Evolutionary conservation across 2,329 filamentous ascomycete species (phyloP), one percentile per base, ranked within the genome.

Genomic region (Xylogone sp.): DNA sequence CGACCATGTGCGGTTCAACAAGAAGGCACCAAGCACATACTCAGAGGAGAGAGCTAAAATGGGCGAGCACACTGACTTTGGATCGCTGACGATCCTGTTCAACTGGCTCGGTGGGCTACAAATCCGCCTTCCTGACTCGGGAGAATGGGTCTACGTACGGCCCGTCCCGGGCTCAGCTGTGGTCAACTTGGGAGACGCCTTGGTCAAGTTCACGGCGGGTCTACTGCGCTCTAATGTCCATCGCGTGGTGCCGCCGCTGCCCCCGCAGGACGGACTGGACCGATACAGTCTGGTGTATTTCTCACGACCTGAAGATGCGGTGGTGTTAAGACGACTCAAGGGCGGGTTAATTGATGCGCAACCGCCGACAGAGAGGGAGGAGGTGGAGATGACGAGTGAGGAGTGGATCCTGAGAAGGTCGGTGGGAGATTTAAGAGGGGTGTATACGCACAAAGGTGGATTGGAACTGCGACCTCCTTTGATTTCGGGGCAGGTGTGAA

Each of bases 261-360:
- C 55, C 2, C 48, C 48, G n/a, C 56, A 58, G 24, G 46, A 45
- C n/a, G 34, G 21, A 7, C 31, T 43, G 4, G 46, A 48, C 12
- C 65, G 78, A 49, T 76, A 74, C 57, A 78, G 75, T 62, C 56
- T 81, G 18, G 76, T 79, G 21, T 80, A 79, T 57, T 80, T 81
- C 61, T 67, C 70, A 21, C 58, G 78, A 54, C 76, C 77, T 3
- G 74, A 73, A 58, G 71, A 77, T 63, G 65, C 71, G 29, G 71
- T 77, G 16, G 34, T 56, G 10, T 46, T 63, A 51, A 55, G 46
- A 31, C 42, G 58, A n/a, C 31, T 63, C 31, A 51, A 56, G 31
- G 56, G 59, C 10, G 56, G 60, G 21, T 52, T 56, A 46, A 43
- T 62, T 13, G 59, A 61, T 12, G 59, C 60, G 3, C 45, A 48